phyloP scores from a whole-genome alignment of 2,329 filamentous ascomycete species.

The Pseudomassariella vexata region DNA sequence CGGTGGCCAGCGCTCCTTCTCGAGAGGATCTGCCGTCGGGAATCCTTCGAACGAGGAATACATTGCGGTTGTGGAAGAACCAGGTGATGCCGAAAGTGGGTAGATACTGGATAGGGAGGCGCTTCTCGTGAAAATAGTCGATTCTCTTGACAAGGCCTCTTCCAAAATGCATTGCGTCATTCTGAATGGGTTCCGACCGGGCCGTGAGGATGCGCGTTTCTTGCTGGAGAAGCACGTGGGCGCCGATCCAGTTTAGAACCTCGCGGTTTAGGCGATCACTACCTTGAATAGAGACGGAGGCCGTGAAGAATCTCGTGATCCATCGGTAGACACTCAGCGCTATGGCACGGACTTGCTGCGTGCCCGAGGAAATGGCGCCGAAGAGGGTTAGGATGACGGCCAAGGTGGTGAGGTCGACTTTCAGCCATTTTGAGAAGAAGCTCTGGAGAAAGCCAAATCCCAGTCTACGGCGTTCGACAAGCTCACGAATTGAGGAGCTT shows the following conservation, averaged over 20 bases:
- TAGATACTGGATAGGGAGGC: slow-evolving; percentile 28
- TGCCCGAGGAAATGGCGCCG: slow-evolving; percentile 25
- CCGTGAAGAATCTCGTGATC: slow-evolving; percentile 29
- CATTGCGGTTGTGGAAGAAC: slow-evolving; percentile 25
- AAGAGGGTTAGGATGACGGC: slow-evolving; percentile 26
- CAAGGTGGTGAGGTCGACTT: slow-evolving; percentile 26
- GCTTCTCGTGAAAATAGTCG: slow-evolving; percentile 26
- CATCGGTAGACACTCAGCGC: slow-evolving; percentile 27
- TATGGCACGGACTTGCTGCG: slow-evolving; percentile 21
- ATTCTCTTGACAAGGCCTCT: slow-evolving; percentile 18
- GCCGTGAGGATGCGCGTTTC: slow-evolving; percentile 28
- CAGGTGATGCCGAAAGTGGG: slow-evolving; percentile 31
- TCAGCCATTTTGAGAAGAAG: slow-evolving; percentile 28
- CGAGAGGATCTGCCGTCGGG: slow-evolving; percentile 9
- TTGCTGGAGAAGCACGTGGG: slow-evolving; percentile 24
- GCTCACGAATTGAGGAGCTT: too few relatives aligned
- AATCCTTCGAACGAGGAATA: slow-evolving; percentile 31
- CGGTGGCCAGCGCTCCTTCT: slow-evolving; percentile 8
- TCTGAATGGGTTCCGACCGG: slow-evolving; percentile 23
- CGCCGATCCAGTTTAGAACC: slow-evolving; percentile 31
- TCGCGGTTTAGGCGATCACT: slow-evolving; percentile 30
- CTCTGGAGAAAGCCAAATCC: slow-evolving; percentile 22
- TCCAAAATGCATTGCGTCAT: slow-evolving; percentile 24
- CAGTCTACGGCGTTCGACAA: too few relatives aligned
- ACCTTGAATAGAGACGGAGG: slow-evolving; percentile 29